A percentile compares a stretch with the other conserved stretches of the same genome.
Evolutionary conservation across 176 grass and related monocot species (phyloP).

Genomic region (Dactylis glomerata): DNA sequence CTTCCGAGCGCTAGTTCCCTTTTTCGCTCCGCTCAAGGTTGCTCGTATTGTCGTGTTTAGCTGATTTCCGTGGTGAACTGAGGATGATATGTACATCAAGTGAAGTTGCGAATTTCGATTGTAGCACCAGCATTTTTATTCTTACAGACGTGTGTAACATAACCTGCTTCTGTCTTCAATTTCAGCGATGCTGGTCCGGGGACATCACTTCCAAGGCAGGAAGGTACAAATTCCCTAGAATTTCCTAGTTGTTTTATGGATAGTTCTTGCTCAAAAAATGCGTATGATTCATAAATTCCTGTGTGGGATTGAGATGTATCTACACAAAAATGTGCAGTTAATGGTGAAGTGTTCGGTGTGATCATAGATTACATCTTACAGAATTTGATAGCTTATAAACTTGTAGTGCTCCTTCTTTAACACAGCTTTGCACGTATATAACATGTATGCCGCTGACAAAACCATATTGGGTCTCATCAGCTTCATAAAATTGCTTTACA

Average conservation of each 20-base stretch:
- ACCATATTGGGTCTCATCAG: neutral
- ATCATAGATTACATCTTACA: neutral
- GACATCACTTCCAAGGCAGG: conserved; percentile 66
- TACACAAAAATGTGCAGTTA: neutral
- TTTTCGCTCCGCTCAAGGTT: neutral
- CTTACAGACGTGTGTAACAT: neutral
- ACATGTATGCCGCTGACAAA: neutral
- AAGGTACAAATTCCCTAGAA: conserved; percentile 45
- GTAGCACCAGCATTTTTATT: neutral
- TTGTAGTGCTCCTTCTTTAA: neutral
- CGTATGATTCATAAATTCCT: neutral
- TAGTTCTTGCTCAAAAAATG: neutral
- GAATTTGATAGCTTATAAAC: neutral
- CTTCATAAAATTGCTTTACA: neutral
- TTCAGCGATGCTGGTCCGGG: conserved; percentile 57
- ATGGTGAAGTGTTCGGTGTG: neutral
- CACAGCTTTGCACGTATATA: neutral
- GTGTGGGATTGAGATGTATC: neutral
- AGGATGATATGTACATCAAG: neutral
- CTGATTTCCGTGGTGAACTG: neutral
- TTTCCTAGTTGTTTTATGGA: conserved; percentile 3
- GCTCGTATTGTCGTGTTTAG: neutral
- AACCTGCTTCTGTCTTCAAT: neutral
- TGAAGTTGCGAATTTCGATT: neutral
- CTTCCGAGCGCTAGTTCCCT: neutral